Evolutionary conservation across 2,329 filamentous ascomycete genomes (phyloP).

Genomic region (Colletotrichum costaricense): DNA sequence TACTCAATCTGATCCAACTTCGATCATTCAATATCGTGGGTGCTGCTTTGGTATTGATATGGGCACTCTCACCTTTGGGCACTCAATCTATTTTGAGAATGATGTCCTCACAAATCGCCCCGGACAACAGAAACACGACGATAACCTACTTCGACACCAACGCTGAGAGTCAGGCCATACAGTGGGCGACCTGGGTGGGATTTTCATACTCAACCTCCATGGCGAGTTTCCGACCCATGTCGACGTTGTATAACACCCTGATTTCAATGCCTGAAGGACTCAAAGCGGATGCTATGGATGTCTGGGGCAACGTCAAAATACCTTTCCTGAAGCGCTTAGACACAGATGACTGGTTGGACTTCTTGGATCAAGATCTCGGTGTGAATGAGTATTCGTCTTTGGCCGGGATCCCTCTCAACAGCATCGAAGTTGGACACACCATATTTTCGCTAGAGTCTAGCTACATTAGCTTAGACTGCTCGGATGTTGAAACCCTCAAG

Average conservation of each 20-base stretch:
- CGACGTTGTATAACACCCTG: conserved; percentile 33
- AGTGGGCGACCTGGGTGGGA: neutral
- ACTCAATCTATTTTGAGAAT: conserved; percentile 42
- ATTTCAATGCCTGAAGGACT: conserved; percentile 37
- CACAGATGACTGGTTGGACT: neutral
- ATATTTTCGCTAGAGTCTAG: conserved; percentile 19
- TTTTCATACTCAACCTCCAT: too few relatives aligned
- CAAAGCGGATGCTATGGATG: conserved; percentile 37
- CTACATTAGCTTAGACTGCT: conserved; percentile 19
- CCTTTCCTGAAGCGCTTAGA: conserved; percentile 30
- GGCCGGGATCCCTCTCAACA: conserved; percentile 2
- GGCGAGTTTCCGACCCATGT: neutral
- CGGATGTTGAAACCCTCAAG: neutral
- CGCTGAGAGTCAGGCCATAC: neutral
- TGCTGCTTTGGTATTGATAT: conserved; percentile 39
- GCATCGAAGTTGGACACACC: neutral
- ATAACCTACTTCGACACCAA: neutral
- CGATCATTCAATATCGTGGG: conserved; percentile 41
- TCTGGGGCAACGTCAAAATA: conserved; percentile 44
- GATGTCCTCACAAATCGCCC: neutral
- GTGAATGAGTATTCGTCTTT: neutral
- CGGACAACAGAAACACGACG: neutral
- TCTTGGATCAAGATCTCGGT: neutral
- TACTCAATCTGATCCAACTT: conserved; percentile 41
- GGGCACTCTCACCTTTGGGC: conserved; percentile 45